A percentile compares a stretch with the other conserved stretches of the same genome.
These are phyloP conservation scores for Cercospora zeina DNA, from an alignment of 2,329 filamentous ascomycete genomes.

Conservation along the genomic window DNA sequence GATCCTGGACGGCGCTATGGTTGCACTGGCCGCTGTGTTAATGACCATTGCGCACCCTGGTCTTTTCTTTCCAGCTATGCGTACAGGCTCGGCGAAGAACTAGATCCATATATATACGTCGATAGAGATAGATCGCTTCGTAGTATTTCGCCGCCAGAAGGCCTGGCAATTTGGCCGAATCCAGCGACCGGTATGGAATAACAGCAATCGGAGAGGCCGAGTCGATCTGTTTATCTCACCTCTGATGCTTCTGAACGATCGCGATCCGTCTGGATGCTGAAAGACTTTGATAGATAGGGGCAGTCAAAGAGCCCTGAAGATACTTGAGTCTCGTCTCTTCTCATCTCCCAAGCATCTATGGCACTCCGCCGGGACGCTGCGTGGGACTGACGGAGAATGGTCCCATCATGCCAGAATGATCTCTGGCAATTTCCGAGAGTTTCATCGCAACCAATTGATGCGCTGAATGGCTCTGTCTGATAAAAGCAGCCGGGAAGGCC, in stretches of 20 bases:
- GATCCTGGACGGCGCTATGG: constrained; percentile 52
- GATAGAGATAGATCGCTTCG: background rate
- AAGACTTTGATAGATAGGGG: background rate
- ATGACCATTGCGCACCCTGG: constrained; percentile 50
- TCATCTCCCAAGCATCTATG: background rate
- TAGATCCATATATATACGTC: background rate
- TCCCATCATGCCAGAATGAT: too few relatives aligned
- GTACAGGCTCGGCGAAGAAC: background rate
- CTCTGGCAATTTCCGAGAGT: background rate
- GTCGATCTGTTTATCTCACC: background rate
- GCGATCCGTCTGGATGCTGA: background rate
- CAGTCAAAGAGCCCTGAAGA: background rate
- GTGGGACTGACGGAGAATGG: background rate
- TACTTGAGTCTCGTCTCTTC: background rate
- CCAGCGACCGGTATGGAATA: too few relatives aligned
- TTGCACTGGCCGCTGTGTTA: constrained; percentile 45
- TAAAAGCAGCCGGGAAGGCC: too few relatives aligned
- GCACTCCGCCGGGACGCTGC: background rate
- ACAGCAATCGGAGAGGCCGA: background rate
- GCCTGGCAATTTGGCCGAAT: too few relatives aligned
- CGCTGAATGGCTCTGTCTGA: background rate
- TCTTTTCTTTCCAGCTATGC: constrained; percentile 44
- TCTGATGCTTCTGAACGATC: background rate
- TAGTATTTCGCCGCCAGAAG: background rate
- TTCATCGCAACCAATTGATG: background rate